Evolutionary conservation across 345 rosid genomes (phyloP).

Genomic region (Aegle marmelos): DNA sequence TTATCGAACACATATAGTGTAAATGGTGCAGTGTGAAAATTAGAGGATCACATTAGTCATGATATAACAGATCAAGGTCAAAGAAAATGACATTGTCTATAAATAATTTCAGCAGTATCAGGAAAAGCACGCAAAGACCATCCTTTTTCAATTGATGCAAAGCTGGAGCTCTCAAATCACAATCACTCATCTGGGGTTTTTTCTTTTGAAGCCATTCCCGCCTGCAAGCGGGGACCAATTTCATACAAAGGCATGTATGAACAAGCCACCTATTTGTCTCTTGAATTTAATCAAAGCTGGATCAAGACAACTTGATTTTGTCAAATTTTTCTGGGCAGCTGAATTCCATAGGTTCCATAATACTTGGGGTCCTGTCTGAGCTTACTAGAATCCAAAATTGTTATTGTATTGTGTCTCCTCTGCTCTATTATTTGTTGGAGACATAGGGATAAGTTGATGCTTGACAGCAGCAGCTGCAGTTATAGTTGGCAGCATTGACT

Average conservation of each 20-base stretch:
- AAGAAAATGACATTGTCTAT: conserved; percentile 3
- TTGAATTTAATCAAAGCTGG: neutral
- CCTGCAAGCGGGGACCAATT: neutral
- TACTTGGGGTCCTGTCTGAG: neutral
- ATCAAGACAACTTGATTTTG: conserved; percentile 8
- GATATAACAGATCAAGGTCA: neutral
- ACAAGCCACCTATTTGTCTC: neutral
- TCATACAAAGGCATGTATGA: neutral
- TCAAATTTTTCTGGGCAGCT: neutral
- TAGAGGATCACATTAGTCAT: neutral
- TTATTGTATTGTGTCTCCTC: neutral
- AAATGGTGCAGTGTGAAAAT: neutral
- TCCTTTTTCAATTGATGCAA: neutral
- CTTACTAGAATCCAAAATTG: neutral
- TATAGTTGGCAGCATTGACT: neutral
- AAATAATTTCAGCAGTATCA: neutral
- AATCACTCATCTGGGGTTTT: neutral
- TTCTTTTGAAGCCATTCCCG: neutral
- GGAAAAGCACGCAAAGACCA: neutral
- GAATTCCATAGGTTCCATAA: neutral
- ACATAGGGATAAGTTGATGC: neutral
- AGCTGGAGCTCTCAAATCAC: neutral
- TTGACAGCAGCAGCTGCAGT: neutral
- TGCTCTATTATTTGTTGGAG: neutral
- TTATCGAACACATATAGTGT: too few species aligned